These are phyloP conservation scores for Candolleomyces eurysporus DNA, from an alignment of 768 basidiomycete species.

Conservation along the genomic window DNA sequence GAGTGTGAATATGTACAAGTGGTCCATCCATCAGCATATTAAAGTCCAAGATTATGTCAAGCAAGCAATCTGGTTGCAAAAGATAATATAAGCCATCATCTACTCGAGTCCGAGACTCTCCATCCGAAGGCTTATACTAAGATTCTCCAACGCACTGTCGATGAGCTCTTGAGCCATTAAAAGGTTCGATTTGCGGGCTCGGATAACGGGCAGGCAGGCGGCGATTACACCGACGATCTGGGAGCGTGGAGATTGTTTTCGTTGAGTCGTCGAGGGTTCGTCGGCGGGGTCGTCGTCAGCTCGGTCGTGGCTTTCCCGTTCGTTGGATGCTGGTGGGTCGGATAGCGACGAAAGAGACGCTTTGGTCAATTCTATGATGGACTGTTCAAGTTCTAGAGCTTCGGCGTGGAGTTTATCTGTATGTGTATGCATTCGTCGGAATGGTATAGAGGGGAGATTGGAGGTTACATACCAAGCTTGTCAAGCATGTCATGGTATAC, in stretches of 20 bases:
- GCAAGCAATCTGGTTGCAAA: background rate
- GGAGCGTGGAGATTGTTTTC: conserved; percentile 28
- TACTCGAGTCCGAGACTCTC: conserved; percentile 42
- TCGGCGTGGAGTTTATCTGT: conserved; percentile 25
- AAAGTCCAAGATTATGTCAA: too few relatives aligned
- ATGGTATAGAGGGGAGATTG: background rate
- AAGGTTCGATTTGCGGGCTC: conserved; percentile 45
- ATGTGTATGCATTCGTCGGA: background rate
- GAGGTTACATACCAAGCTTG: conserved; percentile 32
- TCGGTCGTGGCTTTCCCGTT: background rate
- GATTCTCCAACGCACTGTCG: conserved; percentile 49
- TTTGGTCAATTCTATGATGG: conserved; percentile 19
- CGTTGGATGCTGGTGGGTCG: background rate
- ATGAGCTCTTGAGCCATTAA: conserved; percentile 48
- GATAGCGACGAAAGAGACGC: background rate
- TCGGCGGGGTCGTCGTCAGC: background rate
- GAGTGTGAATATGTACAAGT: too few relatives aligned
- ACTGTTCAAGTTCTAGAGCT: conserved; percentile 24
- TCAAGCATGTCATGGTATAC: conserved; percentile 43
- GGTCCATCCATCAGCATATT: too few relatives aligned
- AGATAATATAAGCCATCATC: background rate
- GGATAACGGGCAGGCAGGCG: conserved; percentile 47
- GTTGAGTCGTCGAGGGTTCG: conserved; percentile 10
- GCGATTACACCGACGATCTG: conserved; percentile 42
- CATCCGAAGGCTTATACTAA: conserved; percentile 44